A percentile compares a stretch with the other conserved stretches of the same genome.
Conservation (phyloP, 1,284 basidiomycete species). For the Leucoagaricus sp. region DNA sequence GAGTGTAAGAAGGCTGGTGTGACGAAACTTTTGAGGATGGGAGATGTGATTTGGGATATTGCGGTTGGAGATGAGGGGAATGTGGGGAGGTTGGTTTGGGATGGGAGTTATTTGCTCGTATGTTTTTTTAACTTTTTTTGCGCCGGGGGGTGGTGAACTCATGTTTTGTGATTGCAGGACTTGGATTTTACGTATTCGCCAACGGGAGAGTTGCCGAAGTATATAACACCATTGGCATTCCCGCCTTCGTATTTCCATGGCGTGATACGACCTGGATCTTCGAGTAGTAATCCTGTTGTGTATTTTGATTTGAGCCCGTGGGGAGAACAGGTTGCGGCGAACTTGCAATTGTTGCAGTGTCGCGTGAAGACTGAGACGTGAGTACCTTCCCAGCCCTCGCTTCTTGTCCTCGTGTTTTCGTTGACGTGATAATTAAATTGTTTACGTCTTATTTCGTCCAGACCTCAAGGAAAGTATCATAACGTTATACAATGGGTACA, state of each 20-base stretch:
- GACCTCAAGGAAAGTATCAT: constrained; percentile 74
- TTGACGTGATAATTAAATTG: constrained; percentile 6
- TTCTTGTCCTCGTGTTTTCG: background rate
- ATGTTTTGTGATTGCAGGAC: constrained; percentile 50
- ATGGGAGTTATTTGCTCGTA: constrained; percentile 80
- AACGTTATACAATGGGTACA: constrained; percentile 83
- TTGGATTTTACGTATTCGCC: constrained; percentile 77
- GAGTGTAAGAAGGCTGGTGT: constrained; percentile 72
- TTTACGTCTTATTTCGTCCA: constrained; percentile 28
- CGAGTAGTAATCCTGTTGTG: constrained; percentile 66
- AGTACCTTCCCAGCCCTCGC: constrained; percentile 28
- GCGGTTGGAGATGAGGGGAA: constrained; percentile 84
- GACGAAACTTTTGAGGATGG: constrained; percentile 57
- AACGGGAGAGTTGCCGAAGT: constrained; percentile 74
- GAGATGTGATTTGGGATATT: constrained; percentile 82
- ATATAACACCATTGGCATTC: constrained; percentile 74
- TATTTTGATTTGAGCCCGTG: constrained; percentile 75
- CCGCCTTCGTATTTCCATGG: constrained; percentile 84
- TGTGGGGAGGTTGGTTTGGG: constrained; percentile 76
- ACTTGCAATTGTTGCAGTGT: constrained; percentile 76
- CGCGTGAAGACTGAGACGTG: constrained; percentile 78
- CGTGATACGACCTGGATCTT: constrained; percentile 63
- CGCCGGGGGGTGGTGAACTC: background rate
- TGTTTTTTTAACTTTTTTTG: constrained; percentile 28
- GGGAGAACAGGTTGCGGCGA: constrained; percentile 71